Percentiles rank a stretch among this genome's conserved stretches.
Conservation (phyloP, 352 stramenopile species). For the Globisporangium spiculum region DNA sequence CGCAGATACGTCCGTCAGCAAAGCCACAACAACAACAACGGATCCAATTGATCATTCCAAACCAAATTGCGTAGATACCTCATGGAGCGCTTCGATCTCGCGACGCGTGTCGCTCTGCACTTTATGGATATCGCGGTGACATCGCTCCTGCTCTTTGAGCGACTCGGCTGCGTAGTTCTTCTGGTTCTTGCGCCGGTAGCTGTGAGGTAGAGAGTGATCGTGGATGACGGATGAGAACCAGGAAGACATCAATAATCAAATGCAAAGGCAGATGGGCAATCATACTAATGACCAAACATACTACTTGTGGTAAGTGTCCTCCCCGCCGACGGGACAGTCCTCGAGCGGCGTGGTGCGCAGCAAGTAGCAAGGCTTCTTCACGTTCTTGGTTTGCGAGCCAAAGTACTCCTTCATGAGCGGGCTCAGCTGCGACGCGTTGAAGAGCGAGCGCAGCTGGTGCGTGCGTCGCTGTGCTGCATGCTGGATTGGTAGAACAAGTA, state of each 20-base stretch:
- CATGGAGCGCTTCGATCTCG: constrained; percentile 53
- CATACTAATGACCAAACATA: constrained; percentile 24
- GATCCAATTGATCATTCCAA: not conserved
- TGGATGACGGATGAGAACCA: not conserved
- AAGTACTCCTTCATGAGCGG: constrained; percentile 80
- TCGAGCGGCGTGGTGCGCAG: constrained; percentile 69
- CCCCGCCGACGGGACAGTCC: constrained; percentile 69
- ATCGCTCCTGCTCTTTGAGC: constrained; percentile 53
- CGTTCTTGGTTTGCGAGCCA: constrained; percentile 45
- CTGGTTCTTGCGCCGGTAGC: constrained; percentile 46
- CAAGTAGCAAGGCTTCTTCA: constrained; percentile 71
- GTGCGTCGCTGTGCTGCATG: constrained; percentile 28
- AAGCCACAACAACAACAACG: not conserved
- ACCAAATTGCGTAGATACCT: constrained; percentile 25
- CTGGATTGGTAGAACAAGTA: constrained; percentile 5
- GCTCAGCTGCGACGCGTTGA: constrained; percentile 81
- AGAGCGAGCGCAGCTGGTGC: constrained; percentile 65
- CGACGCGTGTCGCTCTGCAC: constrained; percentile 53
- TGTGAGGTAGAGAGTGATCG: constrained; percentile 14
- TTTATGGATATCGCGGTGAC: constrained; percentile 51
- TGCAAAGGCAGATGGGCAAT: not conserved
- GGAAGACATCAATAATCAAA: not conserved
- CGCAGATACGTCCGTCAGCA: not conserved
- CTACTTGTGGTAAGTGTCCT: constrained; percentile 81
- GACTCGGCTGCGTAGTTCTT: constrained; percentile 44